Conservation (phyloP, 805 yeast species). For the Diddensiella caesifluorescens region DNA sequence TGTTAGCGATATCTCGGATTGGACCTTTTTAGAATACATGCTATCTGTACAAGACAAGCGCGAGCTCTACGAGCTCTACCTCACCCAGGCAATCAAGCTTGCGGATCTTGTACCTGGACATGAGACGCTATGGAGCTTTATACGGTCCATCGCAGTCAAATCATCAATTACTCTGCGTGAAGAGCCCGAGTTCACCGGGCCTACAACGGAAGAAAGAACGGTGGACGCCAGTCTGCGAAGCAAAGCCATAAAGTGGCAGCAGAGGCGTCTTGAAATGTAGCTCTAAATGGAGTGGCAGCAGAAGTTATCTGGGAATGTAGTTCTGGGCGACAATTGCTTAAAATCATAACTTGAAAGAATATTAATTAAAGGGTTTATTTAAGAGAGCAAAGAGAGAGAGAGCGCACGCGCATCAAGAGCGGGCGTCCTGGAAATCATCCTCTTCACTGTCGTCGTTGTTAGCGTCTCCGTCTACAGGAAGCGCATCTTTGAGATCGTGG, state of each 20-base stretch:
- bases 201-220: not conserved
- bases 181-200: not conserved
- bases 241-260: not conserved
- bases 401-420: constrained; percentile 8
- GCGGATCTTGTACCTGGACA: constrained; percentile 17
- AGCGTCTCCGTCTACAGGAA: constrained; percentile 10
- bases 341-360: too few relatives aligned
- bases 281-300: too few relatives aligned
- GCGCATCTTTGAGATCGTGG: constrained; percentile 16
- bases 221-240: not conserved
- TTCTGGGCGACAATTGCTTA: too few relatives aligned
- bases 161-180: not conserved
- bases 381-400: not conserved
- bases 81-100: constrained; percentile 1
- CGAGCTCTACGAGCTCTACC: not conserved
- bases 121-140: constrained; percentile 22
- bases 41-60: constrained; percentile 2
- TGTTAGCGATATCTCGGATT: constrained; percentile 31
- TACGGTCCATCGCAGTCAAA: constrained; percentile 8
- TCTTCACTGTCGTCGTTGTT: constrained; percentile 17
- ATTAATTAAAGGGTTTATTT: too few relatives aligned
- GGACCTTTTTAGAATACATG: constrained; percentile 28
- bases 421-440: constrained; percentile 27
- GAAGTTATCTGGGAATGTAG: too few relatives aligned
- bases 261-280: not conserved